phyloP scores from a whole-genome alignment of 768 basidiomycete species.

The Pisolithus tinctorius region DNA sequence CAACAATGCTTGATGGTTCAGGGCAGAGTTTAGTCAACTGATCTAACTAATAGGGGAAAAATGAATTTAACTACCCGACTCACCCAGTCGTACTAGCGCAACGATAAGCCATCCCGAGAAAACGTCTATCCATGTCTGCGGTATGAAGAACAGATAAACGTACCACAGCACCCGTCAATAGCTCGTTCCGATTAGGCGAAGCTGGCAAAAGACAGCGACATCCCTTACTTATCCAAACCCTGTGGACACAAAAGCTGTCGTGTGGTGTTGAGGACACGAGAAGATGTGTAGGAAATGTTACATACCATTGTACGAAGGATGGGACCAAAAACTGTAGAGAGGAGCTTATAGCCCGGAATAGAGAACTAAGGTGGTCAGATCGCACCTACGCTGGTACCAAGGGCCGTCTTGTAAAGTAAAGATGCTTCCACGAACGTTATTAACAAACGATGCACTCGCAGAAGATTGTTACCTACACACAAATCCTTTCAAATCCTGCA shows the following conservation, averaged over 20 bases:
- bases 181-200: constrained; percentile 5
- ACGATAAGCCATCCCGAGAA: constrained; percentile 1
- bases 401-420: constrained; percentile 1
- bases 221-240: constrained; percentile 19
- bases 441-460: too few relatives aligned
- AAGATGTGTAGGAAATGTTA: background rate
- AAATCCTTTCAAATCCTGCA: too few relatives aligned
- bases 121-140: background rate
- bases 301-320: constrained; percentile 18
- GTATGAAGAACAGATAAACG: background rate
- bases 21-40: background rate
- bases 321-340: constrained; percentile 9
- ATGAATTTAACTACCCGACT: background rate
- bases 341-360: background rate
- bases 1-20: background rate
- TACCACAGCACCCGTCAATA: constrained; percentile 12
- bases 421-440: too few relatives aligned
- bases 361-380: background rate
- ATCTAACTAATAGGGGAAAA: background rate
- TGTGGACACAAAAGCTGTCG: constrained; percentile 19
- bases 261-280: background rate
- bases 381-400: constrained; percentile 2
- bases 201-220: background rate
- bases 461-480: too few relatives aligned
- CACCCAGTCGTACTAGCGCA: constrained; percentile 10